These are phyloP conservation scores for Ophiostoma tasmaniense DNA, from an alignment of 2,329 filamentous ascomycete species.

Conservation along the genomic window DNA sequence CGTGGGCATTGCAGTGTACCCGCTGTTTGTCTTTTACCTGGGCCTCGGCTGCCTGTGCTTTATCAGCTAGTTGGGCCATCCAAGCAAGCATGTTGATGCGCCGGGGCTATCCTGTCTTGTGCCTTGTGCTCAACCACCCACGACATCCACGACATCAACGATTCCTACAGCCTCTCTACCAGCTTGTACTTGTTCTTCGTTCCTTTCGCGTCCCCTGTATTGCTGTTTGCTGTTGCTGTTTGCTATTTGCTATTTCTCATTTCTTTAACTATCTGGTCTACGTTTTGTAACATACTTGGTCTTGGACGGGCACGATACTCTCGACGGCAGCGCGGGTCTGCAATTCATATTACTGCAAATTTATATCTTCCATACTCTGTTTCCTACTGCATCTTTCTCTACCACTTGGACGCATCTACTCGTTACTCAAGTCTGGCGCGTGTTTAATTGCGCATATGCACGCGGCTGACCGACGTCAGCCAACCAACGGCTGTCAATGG, in stretches of 20 bases:
- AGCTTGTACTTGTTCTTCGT: not conserved
- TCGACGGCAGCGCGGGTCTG: not conserved
- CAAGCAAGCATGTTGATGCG: not conserved
- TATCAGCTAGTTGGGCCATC: slow-evolving; percentile 56
- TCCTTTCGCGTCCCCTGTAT: not conserved
- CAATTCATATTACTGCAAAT: not conserved
- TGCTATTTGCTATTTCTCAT: not conserved
- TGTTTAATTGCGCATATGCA: not conserved
- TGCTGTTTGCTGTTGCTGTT: not conserved
- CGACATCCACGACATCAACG: not conserved
- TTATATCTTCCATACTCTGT: not conserved
- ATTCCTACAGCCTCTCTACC: not conserved
- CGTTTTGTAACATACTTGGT: not conserved
- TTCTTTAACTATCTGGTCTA: not conserved
- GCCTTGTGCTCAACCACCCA: not conserved
- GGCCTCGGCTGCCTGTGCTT: slow-evolving; percentile 92
- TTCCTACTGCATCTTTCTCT: not conserved
- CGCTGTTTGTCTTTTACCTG: slow-evolving; percentile 89
- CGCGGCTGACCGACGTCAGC: slow-evolving; percentile 3
- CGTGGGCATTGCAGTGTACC: slow-evolving; percentile 88
- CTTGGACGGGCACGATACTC: not conserved
- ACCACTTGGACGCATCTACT: not conserved
- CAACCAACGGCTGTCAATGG: slow-evolving; percentile 9
- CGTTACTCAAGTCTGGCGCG: no score
- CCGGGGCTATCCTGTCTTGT: not conserved